Conservation (phyloP, 1,284 basidiomycete genomes). For the Termitomyces sp. region DNA sequence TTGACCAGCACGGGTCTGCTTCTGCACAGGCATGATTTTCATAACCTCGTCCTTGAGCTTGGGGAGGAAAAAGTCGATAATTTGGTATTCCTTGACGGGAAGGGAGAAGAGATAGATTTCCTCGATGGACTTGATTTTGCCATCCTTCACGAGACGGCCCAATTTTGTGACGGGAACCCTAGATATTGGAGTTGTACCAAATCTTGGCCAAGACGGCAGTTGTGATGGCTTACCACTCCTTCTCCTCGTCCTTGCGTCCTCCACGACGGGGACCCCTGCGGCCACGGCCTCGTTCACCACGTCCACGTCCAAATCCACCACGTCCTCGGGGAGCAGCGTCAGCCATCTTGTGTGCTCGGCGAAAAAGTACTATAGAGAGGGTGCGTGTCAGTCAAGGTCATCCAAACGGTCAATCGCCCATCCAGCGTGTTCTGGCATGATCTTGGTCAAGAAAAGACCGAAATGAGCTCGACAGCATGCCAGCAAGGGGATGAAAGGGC, state of each 20-base stretch:
- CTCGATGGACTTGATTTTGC: conserved; percentile 99
- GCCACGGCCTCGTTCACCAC: conserved; percentile 79
- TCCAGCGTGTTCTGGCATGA: conserved; percentile 27
- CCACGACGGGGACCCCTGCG: conserved; percentile 92
- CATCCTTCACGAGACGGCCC: conserved; percentile 98
- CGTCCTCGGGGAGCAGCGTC: conserved; percentile 71
- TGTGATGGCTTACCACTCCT: conserved; percentile 81
- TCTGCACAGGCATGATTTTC: conserved; percentile 99
- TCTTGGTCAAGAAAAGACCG: conserved; percentile 6
- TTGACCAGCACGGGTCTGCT: conserved; percentile 99
- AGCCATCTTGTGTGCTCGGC: conserved; percentile 53
- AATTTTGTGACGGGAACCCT: conserved; percentile 99
- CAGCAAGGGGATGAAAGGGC: neutral
- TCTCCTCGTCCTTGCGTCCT: conserved; percentile 97
- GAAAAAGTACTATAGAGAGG: conserved; percentile 16
- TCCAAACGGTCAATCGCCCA: conserved; percentile 26
- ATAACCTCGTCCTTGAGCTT: conserved; percentile 99
- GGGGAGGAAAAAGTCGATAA: conserved; percentile 96
- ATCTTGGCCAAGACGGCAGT: neutral
- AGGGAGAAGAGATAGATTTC: conserved; percentile 99
- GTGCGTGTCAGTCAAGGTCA: conserved; percentile 25
- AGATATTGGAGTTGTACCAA: conserved; percentile 6
- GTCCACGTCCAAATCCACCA: conserved; percentile 86
- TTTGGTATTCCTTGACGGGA: conserved; percentile 97
- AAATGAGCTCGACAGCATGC: neutral